phyloP scores from a whole-genome alignment of 2,329 filamentous ascomycete genomes.

The Exophiala dermatitidis region DNA sequence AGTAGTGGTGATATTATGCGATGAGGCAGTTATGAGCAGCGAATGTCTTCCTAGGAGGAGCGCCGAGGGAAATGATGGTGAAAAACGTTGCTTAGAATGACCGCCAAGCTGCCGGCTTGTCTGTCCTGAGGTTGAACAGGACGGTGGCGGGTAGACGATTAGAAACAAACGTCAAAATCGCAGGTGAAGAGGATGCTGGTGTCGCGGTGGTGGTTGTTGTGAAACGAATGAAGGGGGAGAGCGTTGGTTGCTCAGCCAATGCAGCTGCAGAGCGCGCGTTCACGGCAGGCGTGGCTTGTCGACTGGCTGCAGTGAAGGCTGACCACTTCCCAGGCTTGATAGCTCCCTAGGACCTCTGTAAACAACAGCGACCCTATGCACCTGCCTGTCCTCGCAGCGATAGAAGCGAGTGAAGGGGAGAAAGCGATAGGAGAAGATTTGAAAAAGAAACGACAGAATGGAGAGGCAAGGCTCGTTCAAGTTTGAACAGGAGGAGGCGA shows the following conservation, averaged over 20 bases:
- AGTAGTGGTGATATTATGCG: slow-evolving; percentile 14
- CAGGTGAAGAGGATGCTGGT: slow-evolving; percentile 8
- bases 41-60: slow-evolving; percentile 8
- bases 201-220: slow-evolving; percentile 26
- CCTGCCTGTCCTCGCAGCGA: slow-evolving; percentile 22
- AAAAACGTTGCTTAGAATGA: slow-evolving; percentile 5
- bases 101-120: slow-evolving; percentile 6
- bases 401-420: slow-evolving; percentile 23
- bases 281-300: slow-evolving; percentile 23
- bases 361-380: slow-evolving; percentile 2
- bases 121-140: slow-evolving; percentile 13
- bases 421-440: slow-evolving; percentile 13
- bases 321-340: slow-evolving; percentile 8
- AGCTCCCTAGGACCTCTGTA: background rate
- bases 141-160: slow-evolving; percentile 11
- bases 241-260: slow-evolving; percentile 30
- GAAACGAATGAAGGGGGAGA: slow-evolving; percentile 29
- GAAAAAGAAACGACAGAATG: slow-evolving; percentile 23
- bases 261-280: slow-evolving; percentile 25
- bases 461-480: slow-evolving; percentile 22
- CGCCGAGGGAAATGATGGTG: slow-evolving; percentile 5
- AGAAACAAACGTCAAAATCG: slow-evolving; percentile 9
- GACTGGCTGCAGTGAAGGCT: slow-evolving; percentile 2
- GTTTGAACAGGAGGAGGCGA: slow-evolving; percentile 6
- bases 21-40: slow-evolving; percentile 11